Percentiles rank a stretch among this genome's conserved stretches.
These are phyloP conservation scores for Actinidia polygama DNA, from an alignment of 179 eudicot genomes.

Conservation along the genomic window DNA sequence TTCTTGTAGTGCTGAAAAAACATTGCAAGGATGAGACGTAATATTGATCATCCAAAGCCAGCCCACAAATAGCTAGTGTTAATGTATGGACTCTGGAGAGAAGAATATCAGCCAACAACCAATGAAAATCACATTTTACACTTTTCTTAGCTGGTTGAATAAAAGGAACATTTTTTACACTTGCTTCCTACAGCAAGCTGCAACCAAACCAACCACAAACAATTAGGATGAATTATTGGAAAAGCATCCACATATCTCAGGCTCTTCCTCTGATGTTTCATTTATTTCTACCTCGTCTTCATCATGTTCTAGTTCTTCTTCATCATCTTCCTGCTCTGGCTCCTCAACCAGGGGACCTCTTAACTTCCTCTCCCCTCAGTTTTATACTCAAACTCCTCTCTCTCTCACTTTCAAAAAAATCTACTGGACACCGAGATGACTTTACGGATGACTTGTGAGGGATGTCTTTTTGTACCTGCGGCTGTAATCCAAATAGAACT, in stretches of 20 bases:
- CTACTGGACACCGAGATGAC: constrained; percentile 74
- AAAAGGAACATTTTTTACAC: too few species aligned
- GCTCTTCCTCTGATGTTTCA: constrained; percentile 90
- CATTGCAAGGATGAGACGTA: too few species aligned
- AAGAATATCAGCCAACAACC: too few species aligned
- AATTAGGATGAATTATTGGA: neutral
- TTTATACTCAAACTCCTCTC: constrained; percentile 94
- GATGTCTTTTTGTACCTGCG: constrained; percentile 65
- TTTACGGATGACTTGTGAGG: constrained; percentile 66
- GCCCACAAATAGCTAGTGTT: too few species aligned
- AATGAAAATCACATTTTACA: too few species aligned
- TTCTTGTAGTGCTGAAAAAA: too few species aligned
- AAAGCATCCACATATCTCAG: constrained; percentile 48
- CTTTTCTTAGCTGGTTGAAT: too few species aligned
- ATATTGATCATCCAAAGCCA: too few species aligned
- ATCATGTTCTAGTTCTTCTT: constrained; percentile 61
- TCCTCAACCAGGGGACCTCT: constrained; percentile 66
- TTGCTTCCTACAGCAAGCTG: neutral
- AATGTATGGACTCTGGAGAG: too few species aligned
- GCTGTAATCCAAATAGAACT: constrained; percentile 16
- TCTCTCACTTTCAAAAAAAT: constrained; percentile 70
- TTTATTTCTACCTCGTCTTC: constrained; percentile 54
- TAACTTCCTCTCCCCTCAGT: constrained; percentile 80
- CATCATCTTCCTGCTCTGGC: constrained; percentile 69
- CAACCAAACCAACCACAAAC: constrained; percentile 11